These are phyloP conservation scores for Striga hermonthica DNA, from an alignment of 305 asterid genomes.

Conservation along the genomic window DNA sequence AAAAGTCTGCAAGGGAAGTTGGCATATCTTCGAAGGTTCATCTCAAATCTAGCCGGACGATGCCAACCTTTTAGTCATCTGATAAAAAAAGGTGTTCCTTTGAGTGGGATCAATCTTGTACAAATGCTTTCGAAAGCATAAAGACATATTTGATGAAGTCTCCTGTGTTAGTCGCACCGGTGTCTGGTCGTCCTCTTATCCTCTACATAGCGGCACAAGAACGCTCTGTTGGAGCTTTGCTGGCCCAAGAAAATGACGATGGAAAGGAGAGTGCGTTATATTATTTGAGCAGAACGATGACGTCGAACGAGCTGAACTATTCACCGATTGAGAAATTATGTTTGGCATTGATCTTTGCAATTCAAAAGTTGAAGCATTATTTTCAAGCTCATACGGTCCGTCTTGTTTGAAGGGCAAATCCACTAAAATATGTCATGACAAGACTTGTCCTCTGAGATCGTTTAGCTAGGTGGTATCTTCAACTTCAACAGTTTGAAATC, in stretches of 20 bases:
- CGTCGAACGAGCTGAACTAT: neutral
- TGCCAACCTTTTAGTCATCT: neutral
- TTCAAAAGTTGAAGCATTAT: neutral
- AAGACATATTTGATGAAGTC: neutral
- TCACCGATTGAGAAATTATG: neutral
- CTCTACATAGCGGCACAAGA: neutral
- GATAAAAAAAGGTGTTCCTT: conserved; percentile 7
- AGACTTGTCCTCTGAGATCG: neutral
- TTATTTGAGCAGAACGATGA: neutral
- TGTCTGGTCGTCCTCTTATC: neutral
- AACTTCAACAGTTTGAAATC: too few relatives aligned
- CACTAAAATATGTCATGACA: neutral
- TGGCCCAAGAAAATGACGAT: neutral
- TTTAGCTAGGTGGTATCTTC: too few relatives aligned
- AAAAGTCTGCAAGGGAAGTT: neutral
- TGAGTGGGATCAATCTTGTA: neutral
- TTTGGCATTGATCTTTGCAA: neutral
- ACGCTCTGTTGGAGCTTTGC: neutral
- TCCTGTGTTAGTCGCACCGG: neutral
- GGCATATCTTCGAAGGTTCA: conserved; percentile 6
- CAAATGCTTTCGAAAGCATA: neutral
- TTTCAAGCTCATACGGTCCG: neutral
- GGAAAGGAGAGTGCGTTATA: neutral
- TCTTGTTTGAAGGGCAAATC: neutral
- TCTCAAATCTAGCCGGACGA: neutral